phyloP scores from a whole-genome alignment of 768 basidiomycete species.

The Mycena floridula region DNA sequence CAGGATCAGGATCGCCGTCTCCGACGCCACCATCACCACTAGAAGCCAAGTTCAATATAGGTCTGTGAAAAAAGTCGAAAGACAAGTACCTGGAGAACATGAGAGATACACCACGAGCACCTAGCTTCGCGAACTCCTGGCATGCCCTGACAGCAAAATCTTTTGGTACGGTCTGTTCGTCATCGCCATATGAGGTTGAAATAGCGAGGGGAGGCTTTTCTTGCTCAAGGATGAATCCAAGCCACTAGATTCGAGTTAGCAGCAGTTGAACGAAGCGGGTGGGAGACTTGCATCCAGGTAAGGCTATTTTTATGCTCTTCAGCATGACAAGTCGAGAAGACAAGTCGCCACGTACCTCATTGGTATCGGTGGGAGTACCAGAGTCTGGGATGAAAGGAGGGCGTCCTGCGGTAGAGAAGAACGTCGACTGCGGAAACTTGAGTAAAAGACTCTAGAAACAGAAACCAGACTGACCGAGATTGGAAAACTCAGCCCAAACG shows the following conservation, averaged over 20 bases:
- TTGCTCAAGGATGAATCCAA: conserved; percentile 49
- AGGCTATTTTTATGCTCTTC: too few species aligned
- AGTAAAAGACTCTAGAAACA: not conserved
- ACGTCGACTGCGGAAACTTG: too few species aligned
- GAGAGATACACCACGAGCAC: conserved; percentile 59
- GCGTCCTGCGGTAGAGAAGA: conserved; percentile 4
- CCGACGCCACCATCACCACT: conserved; percentile 71
- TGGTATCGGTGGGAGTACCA: conserved; percentile 26
- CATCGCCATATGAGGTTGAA: conserved; percentile 75
- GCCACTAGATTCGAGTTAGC: conserved; percentile 38
- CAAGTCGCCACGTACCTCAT: too few species aligned
- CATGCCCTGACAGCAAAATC: conserved; percentile 54
- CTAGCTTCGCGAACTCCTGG: conserved; percentile 55
- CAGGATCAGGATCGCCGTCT: conserved; percentile 49
- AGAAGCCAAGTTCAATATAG: too few species aligned
- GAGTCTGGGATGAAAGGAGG: conserved; percentile 6
- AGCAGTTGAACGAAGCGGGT: conserved; percentile 9
- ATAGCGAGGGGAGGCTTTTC: conserved; percentile 49
- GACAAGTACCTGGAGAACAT: conserved; percentile 52
- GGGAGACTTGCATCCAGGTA: conserved; percentile 30
- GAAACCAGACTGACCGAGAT: conserved; percentile 32
- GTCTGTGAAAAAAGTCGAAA: too few species aligned
- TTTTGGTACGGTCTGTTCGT: conserved; percentile 50
- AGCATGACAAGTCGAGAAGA: too few species aligned
- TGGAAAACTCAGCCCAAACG: conserved; percentile 57